A percentile compares a stretch with the other conserved stretches of the same genome.
phyloP scores from a whole-genome alignment of 108 stramenopile species.

The Pseudonitzschia delicatissima region DNA sequence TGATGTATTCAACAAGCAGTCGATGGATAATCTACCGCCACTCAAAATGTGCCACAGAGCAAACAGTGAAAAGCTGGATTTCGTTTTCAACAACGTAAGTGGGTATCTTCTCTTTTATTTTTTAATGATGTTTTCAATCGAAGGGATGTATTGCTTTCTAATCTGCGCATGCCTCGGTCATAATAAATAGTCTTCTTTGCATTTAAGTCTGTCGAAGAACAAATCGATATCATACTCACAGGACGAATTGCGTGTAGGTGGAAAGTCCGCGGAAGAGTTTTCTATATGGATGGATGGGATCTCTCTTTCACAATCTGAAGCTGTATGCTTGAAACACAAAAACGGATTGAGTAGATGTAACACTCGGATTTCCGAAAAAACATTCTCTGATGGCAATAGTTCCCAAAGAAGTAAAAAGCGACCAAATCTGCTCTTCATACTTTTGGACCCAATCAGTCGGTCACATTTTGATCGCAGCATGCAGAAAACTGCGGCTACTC shows the following conservation, averaged over 20 bases:
- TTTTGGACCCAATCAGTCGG: conserved; percentile 53
- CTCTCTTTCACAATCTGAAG: conserved; percentile 6
- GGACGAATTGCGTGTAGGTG: background rate
- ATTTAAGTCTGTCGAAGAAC: background rate
- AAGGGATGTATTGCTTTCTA: background rate
- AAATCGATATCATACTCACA: background rate
- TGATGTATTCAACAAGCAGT: background rate
- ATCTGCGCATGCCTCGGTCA: background rate
- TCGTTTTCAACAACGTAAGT: conserved; percentile 9
- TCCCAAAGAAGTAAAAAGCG: background rate
- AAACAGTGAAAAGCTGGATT: background rate
- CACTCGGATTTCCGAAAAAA: conserved; percentile 1
- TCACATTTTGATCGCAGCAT: conserved; percentile 35
- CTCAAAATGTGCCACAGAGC: conserved; percentile 11
- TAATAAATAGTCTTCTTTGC: background rate
- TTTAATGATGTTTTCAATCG: background rate
- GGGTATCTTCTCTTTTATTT: background rate
- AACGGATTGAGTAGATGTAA: conserved; percentile 8
- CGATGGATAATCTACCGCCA: background rate
- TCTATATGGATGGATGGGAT: conserved; percentile 9
- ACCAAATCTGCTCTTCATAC: conserved; percentile 39
- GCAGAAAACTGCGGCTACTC: conserved; percentile 28
- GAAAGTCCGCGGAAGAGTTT: background rate
- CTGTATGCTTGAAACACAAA: conserved; percentile 23
- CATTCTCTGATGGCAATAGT: background rate